Conservation (phyloP, 176 grass and related monocot species). For the Rhynchospora pubera region DNA sequence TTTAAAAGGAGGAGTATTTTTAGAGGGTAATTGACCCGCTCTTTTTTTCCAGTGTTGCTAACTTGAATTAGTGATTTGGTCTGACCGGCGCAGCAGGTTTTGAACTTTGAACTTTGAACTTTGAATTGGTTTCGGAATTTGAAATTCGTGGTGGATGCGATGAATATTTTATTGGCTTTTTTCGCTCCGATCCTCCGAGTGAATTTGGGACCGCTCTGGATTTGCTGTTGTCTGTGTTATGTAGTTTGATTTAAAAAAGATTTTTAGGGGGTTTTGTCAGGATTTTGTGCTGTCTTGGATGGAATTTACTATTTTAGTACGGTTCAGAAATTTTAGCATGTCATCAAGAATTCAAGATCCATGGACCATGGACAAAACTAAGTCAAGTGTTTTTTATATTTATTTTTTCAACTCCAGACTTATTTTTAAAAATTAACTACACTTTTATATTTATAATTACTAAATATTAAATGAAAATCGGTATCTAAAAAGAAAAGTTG, state of each 20-base stretch:
- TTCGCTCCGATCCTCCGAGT: neutral
- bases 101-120: slow-evolving; percentile 34
- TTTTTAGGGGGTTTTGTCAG: neutral
- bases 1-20: neutral
- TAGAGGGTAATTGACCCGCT: slow-evolving; percentile 22
- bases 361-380: no score
- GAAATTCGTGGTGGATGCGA: slow-evolving; percentile 11
- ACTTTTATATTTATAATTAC: no score
- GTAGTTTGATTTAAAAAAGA: neutral
- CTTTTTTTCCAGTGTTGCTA: neutral
- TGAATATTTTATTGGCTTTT: slow-evolving; percentile 11
- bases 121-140: slow-evolving; percentile 23
- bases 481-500: no score
- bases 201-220: neutral
- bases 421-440: no score
- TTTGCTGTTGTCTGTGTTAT: neutral
- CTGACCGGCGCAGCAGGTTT: neutral
- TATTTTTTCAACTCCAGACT: no score
- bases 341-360: no score
- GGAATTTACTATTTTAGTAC: neutral
- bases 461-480: no score
- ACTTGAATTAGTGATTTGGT: neutral
- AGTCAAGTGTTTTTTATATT: no score
- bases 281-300: neutral
- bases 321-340: neutral